A percentile compares a stretch with the other conserved stretches of the same genome.
phyloP scores from a whole-genome alignment of 2,329 filamentous ascomycete genomes.

The Aspergillus sp. region DNA sequence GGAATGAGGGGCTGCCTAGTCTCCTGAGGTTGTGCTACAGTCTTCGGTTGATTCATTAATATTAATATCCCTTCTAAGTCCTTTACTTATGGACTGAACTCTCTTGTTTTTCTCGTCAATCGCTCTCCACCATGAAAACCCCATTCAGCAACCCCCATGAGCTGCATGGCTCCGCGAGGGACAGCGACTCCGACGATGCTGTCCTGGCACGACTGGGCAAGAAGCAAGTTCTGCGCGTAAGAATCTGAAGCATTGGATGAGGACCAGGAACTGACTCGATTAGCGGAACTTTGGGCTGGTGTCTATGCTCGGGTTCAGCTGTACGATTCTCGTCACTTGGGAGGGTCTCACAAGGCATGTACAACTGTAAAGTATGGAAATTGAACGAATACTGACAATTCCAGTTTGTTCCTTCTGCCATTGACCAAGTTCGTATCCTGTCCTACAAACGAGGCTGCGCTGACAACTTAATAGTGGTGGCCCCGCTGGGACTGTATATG shows the following conservation, averaged over 20 bases:
- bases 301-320: constrained; percentile 23
- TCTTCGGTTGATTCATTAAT: no score
- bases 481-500: constrained; percentile 33
- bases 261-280: not conserved
- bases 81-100: no score
- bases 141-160: no score
- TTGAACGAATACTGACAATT: not conserved
- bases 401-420: constrained; percentile 12
- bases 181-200: constrained; percentile 12
- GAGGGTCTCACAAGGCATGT: constrained; percentile 20
- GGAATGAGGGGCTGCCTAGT: no score
- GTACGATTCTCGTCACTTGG: constrained; percentile 24
- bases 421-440: constrained; percentile 10
- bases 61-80: no score
- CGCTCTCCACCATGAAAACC: no score
- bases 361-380: no score
- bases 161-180: not conserved
- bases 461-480: constrained; percentile 26
- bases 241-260: not conserved
- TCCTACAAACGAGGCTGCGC: not conserved
- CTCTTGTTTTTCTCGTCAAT: no score
- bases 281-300: constrained; percentile 24
- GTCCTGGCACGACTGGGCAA: constrained; percentile 21
- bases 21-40: no score
- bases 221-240: constrained; percentile 19